Conservation (phyloP, 371 early-diverging fungal genomes). For the Cokeromyces recurvatus region DNA sequence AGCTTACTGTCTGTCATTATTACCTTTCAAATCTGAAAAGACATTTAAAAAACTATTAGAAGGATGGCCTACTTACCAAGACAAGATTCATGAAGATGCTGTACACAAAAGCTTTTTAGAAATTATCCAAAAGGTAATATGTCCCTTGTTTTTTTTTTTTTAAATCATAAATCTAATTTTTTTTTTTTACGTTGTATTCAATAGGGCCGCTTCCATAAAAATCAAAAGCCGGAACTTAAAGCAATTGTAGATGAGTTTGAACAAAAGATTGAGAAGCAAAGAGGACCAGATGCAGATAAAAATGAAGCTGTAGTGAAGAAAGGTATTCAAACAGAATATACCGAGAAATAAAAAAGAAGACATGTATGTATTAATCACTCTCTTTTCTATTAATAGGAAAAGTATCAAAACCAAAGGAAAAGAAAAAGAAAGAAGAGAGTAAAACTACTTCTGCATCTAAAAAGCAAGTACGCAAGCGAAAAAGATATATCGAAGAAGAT, state of each 20-base stretch:
- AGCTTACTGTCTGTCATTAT: constrained; percentile 82
- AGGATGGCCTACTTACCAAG: constrained; percentile 74
- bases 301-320: constrained; percentile 1
- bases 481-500: constrained; percentile 1
- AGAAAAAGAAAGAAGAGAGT: not conserved
- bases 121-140: constrained; percentile 75
- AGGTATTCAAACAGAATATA: not conserved
- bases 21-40: constrained; percentile 84
- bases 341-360: not conserved
- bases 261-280: constrained; percentile 40
- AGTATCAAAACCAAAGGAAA: not conserved
- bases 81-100: constrained; percentile 79
- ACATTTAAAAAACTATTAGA: constrained; percentile 81
- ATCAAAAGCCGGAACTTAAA: constrained; percentile 71
- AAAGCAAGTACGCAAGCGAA: constrained; percentile 3
- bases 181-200: constrained; percentile 80
- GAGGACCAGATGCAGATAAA: constrained; percentile 18
- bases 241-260: constrained; percentile 79
- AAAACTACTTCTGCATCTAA: not conserved
- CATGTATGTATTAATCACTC: too few species aligned
- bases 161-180: constrained; percentile 48
- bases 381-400: not conserved
- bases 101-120: constrained; percentile 83
- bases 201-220: constrained; percentile 70
- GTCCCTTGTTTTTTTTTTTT: not conserved